A percentile compares a stretch with the other conserved stretches of the same genome.
Conservation (phyloP, 305 asterid species). For the Rubia peregrina region DNA sequence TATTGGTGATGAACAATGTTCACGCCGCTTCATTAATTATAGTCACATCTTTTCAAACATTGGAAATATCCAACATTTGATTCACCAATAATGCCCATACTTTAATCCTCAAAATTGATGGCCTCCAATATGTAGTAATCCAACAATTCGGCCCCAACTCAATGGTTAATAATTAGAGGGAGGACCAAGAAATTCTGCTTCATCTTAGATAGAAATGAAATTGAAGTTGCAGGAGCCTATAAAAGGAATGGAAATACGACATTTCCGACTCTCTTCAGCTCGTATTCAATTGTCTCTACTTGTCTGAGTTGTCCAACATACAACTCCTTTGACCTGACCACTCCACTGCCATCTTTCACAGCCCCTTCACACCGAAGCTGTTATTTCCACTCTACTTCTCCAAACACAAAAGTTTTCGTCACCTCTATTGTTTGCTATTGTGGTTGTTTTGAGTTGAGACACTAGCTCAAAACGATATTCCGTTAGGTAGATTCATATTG, state of each 20-base stretch:
- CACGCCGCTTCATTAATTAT: too few species aligned
- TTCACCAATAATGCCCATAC: too few species aligned
- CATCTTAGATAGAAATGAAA: not conserved
- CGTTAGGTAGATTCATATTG: too few species aligned
- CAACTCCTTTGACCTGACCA: not conserved
- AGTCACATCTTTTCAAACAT: too few species aligned
- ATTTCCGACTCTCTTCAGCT: not conserved
- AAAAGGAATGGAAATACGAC: constrained; percentile 1
- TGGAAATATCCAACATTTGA: too few species aligned
- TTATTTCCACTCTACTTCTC: not conserved
- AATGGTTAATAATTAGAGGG: not conserved
- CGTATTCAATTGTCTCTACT: not conserved
- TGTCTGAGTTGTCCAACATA: not conserved
- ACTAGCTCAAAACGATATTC: too few species aligned
- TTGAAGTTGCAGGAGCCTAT: not conserved
- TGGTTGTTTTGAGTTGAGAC: too few species aligned
- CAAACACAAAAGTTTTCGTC: too few species aligned
- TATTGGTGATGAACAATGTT: too few species aligned
- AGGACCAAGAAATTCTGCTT: constrained; percentile 5
- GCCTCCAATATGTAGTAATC: not conserved
- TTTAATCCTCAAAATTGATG: not conserved
- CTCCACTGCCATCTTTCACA: not conserved
- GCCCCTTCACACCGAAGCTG: too few species aligned
- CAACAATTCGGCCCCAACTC: not conserved
- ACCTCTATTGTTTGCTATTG: too few species aligned